These are phyloP conservation scores for Omphalotus olearius DNA, from an alignment of 1,284 basidiomycete genomes.

Conservation along the genomic window DNA sequence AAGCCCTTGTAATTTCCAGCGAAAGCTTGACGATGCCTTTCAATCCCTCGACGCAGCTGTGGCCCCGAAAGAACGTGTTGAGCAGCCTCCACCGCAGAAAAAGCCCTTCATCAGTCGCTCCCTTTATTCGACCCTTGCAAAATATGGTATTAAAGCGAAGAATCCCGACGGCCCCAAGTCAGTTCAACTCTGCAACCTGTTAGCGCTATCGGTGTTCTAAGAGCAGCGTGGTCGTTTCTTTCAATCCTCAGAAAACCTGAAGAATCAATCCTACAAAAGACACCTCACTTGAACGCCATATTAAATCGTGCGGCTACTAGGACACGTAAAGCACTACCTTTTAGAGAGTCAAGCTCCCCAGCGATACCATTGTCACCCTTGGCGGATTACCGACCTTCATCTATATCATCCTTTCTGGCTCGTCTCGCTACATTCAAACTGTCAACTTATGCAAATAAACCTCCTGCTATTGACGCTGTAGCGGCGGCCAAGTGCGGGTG, in stretches of 20 bases:
- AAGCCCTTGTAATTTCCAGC: constrained; percentile 30
- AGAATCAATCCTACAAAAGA: constrained; percentile 41
- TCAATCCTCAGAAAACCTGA: not conserved
- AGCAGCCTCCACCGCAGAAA: constrained; percentile 47
- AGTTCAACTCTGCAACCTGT: constrained; percentile 18
- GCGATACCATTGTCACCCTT: constrained; percentile 32
- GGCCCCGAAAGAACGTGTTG: constrained; percentile 24
- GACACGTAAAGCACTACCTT: constrained; percentile 47
- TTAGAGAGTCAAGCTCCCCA: constrained; percentile 24
- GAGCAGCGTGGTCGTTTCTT: not conserved
- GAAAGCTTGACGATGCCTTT: constrained; percentile 73
- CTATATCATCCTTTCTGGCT: constrained; percentile 61
- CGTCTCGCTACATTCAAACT: constrained; percentile 75
- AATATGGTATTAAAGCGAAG: constrained; percentile 63
- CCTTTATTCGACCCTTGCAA: constrained; percentile 69
- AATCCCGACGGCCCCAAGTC: constrained; percentile 39
- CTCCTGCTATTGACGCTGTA: constrained; percentile 65
- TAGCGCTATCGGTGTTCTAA: constrained; percentile 10
- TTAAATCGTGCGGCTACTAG: constrained; percentile 56
- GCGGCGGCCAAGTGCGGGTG: constrained; percentile 76
- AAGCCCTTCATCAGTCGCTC: constrained; percentile 49
- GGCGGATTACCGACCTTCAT: constrained; percentile 74
- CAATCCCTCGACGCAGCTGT: constrained; percentile 52
- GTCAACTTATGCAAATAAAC: constrained; percentile 74
- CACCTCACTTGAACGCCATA: constrained; percentile 66